phyloP scores from a whole-genome alignment of 2,329 filamentous ascomycete species.

The Fusarium secorum region DNA sequence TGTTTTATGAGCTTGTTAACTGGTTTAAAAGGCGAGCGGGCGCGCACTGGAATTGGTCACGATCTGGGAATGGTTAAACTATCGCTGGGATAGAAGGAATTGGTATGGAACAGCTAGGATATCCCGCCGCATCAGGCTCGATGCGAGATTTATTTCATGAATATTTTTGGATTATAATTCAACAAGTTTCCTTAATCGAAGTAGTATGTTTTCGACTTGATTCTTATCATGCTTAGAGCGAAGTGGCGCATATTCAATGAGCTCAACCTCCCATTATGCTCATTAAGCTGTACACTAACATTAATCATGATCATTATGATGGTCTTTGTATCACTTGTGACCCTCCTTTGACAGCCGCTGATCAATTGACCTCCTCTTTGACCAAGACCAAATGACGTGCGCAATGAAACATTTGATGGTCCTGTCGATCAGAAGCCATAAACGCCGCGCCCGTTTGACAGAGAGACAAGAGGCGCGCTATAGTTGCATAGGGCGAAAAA shows the following conservation, averaged over 20 bases:
- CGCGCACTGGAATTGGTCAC: conserved; percentile 5
- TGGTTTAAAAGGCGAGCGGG: not conserved
- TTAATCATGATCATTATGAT: not conserved
- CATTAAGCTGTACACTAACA: not conserved
- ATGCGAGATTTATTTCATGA: not conserved
- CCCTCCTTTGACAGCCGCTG: not conserved
- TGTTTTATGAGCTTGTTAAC: not conserved
- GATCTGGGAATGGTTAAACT: not conserved
- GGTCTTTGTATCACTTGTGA: not conserved
- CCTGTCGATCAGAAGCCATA: conserved; percentile 18
- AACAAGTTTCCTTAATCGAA: not conserved
- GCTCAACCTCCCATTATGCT: not conserved
- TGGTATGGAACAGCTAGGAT: conserved; percentile 8
- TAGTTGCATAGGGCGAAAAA: not conserved
- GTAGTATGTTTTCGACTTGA: not conserved
- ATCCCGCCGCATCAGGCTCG: conserved; percentile 8
- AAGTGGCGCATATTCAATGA: not conserved
- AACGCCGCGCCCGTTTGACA: conserved; percentile 16
- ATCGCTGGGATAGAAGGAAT: not conserved
- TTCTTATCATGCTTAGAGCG: not conserved
- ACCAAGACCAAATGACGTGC: conserved; percentile 16
- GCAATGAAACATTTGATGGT: conserved; percentile 15
- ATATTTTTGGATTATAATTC: not conserved
- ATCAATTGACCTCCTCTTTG: not conserved
- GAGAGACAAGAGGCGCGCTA: conserved; percentile 7